These are phyloP conservation scores for Mollisia scopiformis DNA, from an alignment of 2,329 filamentous ascomycete species.

Conservation along the genomic window DNA sequence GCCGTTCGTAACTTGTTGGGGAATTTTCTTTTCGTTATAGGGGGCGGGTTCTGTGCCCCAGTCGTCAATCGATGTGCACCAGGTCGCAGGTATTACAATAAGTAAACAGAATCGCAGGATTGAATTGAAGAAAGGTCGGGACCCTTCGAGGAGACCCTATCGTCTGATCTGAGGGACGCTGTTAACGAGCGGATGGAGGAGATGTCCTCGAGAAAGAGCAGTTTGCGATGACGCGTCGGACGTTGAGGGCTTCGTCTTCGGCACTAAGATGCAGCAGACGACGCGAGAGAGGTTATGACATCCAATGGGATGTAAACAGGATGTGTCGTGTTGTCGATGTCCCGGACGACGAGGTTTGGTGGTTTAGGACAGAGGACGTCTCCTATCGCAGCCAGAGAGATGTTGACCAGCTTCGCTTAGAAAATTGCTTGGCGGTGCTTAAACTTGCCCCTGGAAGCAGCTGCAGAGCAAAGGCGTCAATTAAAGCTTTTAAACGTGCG, in stretches of 20 bases:
- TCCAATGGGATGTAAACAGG: constrained; percentile 25
- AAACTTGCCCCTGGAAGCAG: neutral
- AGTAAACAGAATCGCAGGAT: constrained; percentile 29
- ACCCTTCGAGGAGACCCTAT: constrained; percentile 23
- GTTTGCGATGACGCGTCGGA: constrained; percentile 34
- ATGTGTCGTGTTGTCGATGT: constrained; percentile 19
- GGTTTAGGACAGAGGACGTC: constrained; percentile 21
- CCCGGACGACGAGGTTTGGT: constrained; percentile 18
- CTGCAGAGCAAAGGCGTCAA: neutral
- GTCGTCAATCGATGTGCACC: constrained; percentile 16
- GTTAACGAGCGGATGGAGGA: constrained; percentile 38
- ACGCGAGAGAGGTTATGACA: constrained; percentile 21
- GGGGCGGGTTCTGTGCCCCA: constrained; percentile 23
- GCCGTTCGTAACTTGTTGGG: constrained; percentile 21
- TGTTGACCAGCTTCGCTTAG: constrained; percentile 17
- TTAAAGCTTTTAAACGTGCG: neutral
- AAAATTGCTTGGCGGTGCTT: constrained; percentile 14
- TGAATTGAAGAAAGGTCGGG: constrained; percentile 25
- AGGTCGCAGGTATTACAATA: constrained; percentile 29
- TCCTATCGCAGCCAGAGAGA: constrained; percentile 23
- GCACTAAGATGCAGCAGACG: constrained; percentile 27
- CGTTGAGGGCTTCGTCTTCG: constrained; percentile 17
- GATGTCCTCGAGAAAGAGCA: constrained; percentile 32
- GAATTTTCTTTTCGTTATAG: constrained; percentile 31
- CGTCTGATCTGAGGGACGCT: constrained; percentile 21